phyloP scores from a whole-genome alignment of 805 yeast genomes.

The Hanseniaspora hatyaiensis region DNA sequence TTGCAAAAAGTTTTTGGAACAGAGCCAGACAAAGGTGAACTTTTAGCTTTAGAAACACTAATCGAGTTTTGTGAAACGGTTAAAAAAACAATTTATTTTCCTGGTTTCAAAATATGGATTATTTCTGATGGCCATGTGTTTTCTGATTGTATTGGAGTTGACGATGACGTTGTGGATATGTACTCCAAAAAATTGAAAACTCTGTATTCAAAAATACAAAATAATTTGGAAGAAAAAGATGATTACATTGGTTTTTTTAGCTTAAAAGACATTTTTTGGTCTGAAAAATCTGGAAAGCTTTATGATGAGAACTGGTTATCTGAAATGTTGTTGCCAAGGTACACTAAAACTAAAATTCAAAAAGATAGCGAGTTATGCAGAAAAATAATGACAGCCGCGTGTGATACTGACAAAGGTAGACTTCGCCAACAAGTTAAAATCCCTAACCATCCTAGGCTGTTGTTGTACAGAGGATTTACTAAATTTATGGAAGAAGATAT shows the following conservation, averaged over 20 bases:
- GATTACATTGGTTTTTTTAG: slow-evolving; percentile 33
- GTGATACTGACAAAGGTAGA: slow-evolving; percentile 48
- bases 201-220: slow-evolving; percentile 31
- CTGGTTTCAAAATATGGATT: slow-evolving; percentile 45
- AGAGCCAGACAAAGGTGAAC: slow-evolving; percentile 46
- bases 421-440: slow-evolving; percentile 49
- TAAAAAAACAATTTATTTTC: slow-evolving; percentile 36
- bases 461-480: slow-evolving; percentile 45
- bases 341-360: slow-evolving; percentile 33
- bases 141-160: slow-evolving; percentile 53
- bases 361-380: slow-evolving; percentile 32
- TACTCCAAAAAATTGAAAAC: slow-evolving; percentile 37
- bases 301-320: slow-evolving; percentile 27
- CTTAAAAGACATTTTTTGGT: slow-evolving; percentile 33
- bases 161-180: slow-evolving; percentile 41
- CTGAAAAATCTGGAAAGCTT: slow-evolving; percentile 23
- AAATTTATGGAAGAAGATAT: slow-evolving; percentile 51
- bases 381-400: slow-evolving; percentile 35
- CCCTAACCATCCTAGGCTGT: slow-evolving; percentile 44
- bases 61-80: slow-evolving; percentile 27
- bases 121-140: slow-evolving; percentile 58
- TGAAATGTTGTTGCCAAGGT: slow-evolving; percentile 28
- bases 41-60: slow-evolving; percentile 33
- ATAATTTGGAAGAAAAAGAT: slow-evolving; percentile 27
- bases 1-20: slow-evolving; percentile 38